Conservation (phyloP, 345 rosid species). For the Physaria fendleri region DNA sequence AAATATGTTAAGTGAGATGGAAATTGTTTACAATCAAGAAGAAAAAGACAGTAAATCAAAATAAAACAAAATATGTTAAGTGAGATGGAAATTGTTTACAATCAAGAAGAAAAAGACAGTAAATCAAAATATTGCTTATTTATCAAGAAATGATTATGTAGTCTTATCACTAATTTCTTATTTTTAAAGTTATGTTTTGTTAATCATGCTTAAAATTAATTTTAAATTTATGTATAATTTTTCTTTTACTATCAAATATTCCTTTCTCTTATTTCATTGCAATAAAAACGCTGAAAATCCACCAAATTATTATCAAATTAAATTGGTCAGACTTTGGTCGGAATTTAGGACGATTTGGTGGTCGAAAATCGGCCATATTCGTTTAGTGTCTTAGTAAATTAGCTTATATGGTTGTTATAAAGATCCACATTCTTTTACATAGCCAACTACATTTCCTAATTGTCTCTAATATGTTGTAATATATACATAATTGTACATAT, state of each 20-base stretch:
- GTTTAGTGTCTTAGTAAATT: too few relatives aligned
- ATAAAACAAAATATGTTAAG: too few relatives aligned
- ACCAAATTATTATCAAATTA: too few relatives aligned
- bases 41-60: constrained; percentile 21
- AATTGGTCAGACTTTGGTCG: too few relatives aligned
- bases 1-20: too few relatives aligned
- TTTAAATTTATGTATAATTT: not conserved
- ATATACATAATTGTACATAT: not conserved
- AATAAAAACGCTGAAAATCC: too few relatives aligned
- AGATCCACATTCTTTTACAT: not conserved
- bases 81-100: constrained; percentile 6
- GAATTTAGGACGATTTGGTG: too few relatives aligned
- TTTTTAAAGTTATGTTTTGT: constrained; percentile 4
- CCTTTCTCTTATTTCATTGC: too few relatives aligned
- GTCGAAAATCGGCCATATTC: too few relatives aligned
- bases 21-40: constrained; percentile 8
- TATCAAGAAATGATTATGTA: constrained; percentile 19
- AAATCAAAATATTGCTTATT: constrained; percentile 18
- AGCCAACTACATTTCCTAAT: not conserved
- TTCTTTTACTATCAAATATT: not conserved
- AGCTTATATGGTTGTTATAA: not conserved
- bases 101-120: constrained; percentile 18
- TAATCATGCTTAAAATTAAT: not conserved
- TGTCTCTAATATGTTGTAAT: constrained; percentile 7
- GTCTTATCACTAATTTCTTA: not conserved